A percentile compares a stretch with the other conserved stretches of the same genome.
Evolutionary conservation across 2,329 filamentous ascomycete species (phyloP).

Genomic region (Colletotrichum simmondsii): DNA sequence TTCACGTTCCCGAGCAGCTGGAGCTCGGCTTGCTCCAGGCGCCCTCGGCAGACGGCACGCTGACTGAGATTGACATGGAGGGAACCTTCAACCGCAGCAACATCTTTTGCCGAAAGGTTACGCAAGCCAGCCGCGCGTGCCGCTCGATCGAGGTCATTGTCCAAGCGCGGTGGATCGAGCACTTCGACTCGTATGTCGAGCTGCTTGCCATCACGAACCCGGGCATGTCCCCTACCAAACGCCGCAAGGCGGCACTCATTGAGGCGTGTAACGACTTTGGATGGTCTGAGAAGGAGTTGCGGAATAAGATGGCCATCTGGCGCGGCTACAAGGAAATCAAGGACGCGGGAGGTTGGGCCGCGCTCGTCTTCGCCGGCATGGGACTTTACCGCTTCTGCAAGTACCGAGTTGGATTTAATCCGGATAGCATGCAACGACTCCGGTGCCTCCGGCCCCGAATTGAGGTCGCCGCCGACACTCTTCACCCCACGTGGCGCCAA

Average conservation of each 20-base stretch:
- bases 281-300: constrained; percentile 67
- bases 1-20: constrained; percentile 29
- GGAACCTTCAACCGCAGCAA: constrained; percentile 44
- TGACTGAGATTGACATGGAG: constrained; percentile 24
- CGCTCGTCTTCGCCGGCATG: constrained; percentile 66
- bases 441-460: constrained; percentile 55
- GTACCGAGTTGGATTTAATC: constrained; percentile 64
- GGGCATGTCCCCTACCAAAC: constrained; percentile 55
- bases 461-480: constrained; percentile 63
- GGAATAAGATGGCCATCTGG: constrained; percentile 63
- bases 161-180: constrained; percentile 66
- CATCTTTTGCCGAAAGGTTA: constrained; percentile 44
- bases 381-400: constrained; percentile 71
- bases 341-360: constrained; percentile 65
- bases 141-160: constrained; percentile 69
- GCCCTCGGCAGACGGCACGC: constrained; percentile 18
- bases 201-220: constrained; percentile 51
- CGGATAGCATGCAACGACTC: constrained; percentile 60
- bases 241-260: constrained; percentile 61
- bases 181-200: constrained; percentile 62
- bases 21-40: constrained; percentile 29
- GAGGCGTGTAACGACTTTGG: constrained; percentile 64
- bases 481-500: constrained; percentile 64
- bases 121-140: constrained; percentile 59
- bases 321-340: constrained; percentile 69